Evolutionary conservation across 495 filamentous ascomycete genomes (phyloP), one percentile per base, ranked within the genome.

Genomic region (Jackrogersella multiformis): DNA sequence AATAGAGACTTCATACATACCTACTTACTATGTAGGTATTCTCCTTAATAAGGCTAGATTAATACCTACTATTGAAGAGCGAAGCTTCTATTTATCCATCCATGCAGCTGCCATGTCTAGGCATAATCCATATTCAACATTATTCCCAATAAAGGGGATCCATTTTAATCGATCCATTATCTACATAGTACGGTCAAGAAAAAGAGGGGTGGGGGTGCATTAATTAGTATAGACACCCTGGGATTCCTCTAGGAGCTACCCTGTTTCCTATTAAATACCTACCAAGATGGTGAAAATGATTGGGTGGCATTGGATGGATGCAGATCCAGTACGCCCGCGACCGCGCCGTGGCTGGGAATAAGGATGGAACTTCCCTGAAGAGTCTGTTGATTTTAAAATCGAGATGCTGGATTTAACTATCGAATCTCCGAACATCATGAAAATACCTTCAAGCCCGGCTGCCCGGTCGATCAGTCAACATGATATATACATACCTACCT

Each of bases 321-420:
- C 45, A 56, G 55, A 63, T 58, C 45, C 39, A 69, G 28, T 57
- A 44, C n/a, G 51, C 30, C 39, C 39, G 34, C 54, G 42, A 36
- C 39, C 54, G 59, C 49, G 46, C 54, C 59, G 54, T 64, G n/a
- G 66, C 54, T 56, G 54, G 46, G 42, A 60, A 49, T 44, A 55
- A 68, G 52, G 21, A 68, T 68, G 65, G 65, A 59, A 39, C 38
- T 64, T 56, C 55, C 48, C 10, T 45, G 42, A 64, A 61, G 23
- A 45, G 24, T 42, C n/a, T 28, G 13, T 56, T 36, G 30, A 18
- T 28, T 46, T 13, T 51, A 24, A 26, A 65, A 70, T 70, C 61
- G 61, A 64, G 56, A 69, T 64, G n/a, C n/a, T n/a, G n/a, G n/a
- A n/a, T 61, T 35, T 30, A 4, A 30, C 26, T 30, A 30, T n/a